Conservation (phyloP, 495 filamentous ascomycete genomes). For the Aspergillus bertholletiae region DNA sequence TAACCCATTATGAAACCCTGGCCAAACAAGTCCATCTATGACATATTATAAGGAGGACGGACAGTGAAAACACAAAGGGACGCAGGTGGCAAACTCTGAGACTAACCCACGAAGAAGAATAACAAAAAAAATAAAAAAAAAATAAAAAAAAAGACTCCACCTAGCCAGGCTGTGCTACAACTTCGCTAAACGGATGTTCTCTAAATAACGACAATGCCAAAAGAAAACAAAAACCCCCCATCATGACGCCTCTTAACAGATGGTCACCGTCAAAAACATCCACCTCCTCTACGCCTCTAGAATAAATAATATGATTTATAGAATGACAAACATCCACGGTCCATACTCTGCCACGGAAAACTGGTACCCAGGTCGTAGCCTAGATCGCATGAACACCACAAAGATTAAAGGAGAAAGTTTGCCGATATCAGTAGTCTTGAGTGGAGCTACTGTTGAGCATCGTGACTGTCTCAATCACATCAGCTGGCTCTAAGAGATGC, state of each 20-base stretch:
- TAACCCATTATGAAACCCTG: not conserved
- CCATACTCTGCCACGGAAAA: not conserved
- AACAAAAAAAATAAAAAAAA: not conserved
- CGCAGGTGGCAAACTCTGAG: not conserved
- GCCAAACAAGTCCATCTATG: not conserved
- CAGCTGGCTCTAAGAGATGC: conserved; percentile 80
- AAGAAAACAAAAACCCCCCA: too few relatives aligned
- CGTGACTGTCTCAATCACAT: conserved; percentile 77
- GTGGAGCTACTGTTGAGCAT: conserved; percentile 53
- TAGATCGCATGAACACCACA: not conserved
- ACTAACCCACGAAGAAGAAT: not conserved
- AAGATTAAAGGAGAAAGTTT: not conserved
- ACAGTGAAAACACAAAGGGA: not conserved
- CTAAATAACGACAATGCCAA: not conserved
- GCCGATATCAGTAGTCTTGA: conserved; percentile 28
- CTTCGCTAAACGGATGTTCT: not conserved
- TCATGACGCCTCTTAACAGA: conserved; percentile 4
- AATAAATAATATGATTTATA: not conserved
- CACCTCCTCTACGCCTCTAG: not conserved
- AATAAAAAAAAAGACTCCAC: too few relatives aligned
- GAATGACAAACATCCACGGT: not conserved
- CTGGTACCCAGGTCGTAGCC: not conserved
- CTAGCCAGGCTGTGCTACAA: not conserved
- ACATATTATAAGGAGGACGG: not conserved
- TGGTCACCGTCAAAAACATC: not conserved